phyloP scores from a whole-genome alignment of 768 basidiomycete species.

The Austroboletus eburneus region DNA sequence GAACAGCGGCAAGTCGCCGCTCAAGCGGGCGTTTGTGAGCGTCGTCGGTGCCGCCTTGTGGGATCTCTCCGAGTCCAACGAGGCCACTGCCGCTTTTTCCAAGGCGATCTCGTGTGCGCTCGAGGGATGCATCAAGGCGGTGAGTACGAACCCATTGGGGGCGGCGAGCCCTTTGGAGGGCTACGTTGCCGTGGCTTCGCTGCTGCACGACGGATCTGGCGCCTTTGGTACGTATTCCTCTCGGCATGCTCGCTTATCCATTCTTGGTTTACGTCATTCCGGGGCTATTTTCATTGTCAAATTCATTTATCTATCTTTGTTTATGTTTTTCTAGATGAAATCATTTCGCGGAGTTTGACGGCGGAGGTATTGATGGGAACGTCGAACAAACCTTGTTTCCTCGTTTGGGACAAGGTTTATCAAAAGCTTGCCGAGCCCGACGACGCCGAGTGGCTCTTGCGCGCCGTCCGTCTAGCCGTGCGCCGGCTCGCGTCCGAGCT shows the following conservation, averaged over 20 bases:
- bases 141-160: slow-evolving; percentile 56
- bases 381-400: slow-evolving; percentile 73
- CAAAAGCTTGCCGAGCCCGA: slow-evolving; percentile 57
- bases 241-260: background rate
- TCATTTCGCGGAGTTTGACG: slow-evolving; percentile 44
- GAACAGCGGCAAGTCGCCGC: slow-evolving; percentile 55
- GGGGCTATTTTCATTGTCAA: no score
- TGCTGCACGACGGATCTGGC: slow-evolving; percentile 53
- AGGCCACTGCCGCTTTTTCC: slow-evolving; percentile 49
- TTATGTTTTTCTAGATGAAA: slow-evolving; percentile 33
- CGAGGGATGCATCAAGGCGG: slow-evolving; percentile 67
- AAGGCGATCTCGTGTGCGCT: slow-evolving; percentile 53
- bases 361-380: slow-evolving; percentile 45
- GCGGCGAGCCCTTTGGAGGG: slow-evolving; percentile 76
- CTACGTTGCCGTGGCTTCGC: slow-evolving; percentile 67
- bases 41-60: slow-evolving; percentile 62
- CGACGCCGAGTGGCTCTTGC: slow-evolving; percentile 75
- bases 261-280: no score
- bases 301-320: no score
- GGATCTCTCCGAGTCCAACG: slow-evolving; percentile 32
- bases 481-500: slow-evolving; percentile 48
- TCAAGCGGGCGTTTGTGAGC: slow-evolving; percentile 58
- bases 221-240: slow-evolving; percentile 46
- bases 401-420: slow-evolving; percentile 86
- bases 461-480: slow-evolving; percentile 52